These are phyloP conservation scores for Avena insularis DNA, from an alignment of 176 grass and related monocot genomes.

Conservation along the genomic window DNA sequence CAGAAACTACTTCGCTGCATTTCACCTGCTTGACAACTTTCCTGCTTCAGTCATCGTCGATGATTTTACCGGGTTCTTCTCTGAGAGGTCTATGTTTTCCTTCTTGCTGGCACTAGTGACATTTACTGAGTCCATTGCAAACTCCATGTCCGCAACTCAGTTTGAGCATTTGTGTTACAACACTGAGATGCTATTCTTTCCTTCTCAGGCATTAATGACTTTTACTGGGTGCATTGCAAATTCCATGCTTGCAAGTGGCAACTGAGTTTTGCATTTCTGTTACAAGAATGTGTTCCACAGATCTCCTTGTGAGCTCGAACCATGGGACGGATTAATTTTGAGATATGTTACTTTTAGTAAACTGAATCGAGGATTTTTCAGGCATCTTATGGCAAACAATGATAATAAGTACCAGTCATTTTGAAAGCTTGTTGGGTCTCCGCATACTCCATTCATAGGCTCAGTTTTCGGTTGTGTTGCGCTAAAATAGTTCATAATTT, in stretches of 20 bases:
- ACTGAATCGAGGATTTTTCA: conserved; percentile 4
- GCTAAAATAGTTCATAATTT: no score
- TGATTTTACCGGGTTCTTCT: conserved; percentile 90
- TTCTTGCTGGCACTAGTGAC: conserved; percentile 7
- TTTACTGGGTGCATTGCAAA: not conserved
- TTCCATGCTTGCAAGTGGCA: no score
- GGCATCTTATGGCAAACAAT: not conserved
- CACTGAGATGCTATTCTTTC: conserved; percentile 36
- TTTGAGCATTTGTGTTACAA: not conserved
- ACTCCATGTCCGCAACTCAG: no score
- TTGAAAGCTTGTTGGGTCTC: not conserved
- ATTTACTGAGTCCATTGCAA: not conserved
- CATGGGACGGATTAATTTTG: not conserved
- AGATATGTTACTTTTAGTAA: conserved; percentile 20
- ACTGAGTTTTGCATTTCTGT: not conserved
- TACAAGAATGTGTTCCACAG: not conserved
- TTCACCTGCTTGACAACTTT: conserved; percentile 76
- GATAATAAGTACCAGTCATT: conserved; percentile 8
- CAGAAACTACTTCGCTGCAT: conserved; percentile 81
- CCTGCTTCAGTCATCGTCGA: conserved; percentile 84
- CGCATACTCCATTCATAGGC: no score
- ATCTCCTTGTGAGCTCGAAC: conserved; percentile 13
- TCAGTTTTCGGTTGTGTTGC: no score
- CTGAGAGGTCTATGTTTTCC: conserved; percentile 47
- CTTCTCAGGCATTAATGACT: not conserved